These are phyloP conservation scores for Suaeda aralocaspica DNA, from an alignment of 148 eudicot species.

Conservation along the genomic window DNA sequence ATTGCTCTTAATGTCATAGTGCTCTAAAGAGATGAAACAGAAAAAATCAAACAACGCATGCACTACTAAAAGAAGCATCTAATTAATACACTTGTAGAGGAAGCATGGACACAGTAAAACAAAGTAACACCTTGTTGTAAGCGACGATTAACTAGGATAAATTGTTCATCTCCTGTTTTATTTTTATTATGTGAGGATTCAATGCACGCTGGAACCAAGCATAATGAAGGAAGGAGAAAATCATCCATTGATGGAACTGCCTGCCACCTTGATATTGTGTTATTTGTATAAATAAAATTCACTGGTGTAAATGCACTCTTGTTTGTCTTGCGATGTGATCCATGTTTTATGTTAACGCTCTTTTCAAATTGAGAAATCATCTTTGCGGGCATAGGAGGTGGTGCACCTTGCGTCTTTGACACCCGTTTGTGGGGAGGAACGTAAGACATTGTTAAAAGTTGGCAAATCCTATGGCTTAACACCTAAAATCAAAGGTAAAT, in stretches of 20 bases:
- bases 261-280: not conserved
- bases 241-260: slow-evolving; percentile 17
- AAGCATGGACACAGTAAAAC: no score
- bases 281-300: not conserved
- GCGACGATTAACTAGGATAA: not conserved
- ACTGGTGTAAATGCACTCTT: not conserved
- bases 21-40: not conserved
- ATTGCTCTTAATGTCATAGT: slow-evolving; percentile 5
- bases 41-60: not conserved
- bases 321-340: not conserved
- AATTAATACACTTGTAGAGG: no score
- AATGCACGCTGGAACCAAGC: slow-evolving; percentile 6
- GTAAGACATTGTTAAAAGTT: slow-evolving; percentile 12
- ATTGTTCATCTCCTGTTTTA: slow-evolving; percentile 11
- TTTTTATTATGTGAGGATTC: not conserved
- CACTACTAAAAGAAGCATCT: not conserved
- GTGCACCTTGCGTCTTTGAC: slow-evolving; percentile 4
- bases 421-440: slow-evolving; percentile 26
- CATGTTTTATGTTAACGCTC: not conserved
- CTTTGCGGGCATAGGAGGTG: slow-evolving; percentile 14
- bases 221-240: slow-evolving; percentile 13
- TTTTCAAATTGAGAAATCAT: slow-evolving; percentile 9
- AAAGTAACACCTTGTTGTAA: slow-evolving; percentile 15
- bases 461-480: not conserved
- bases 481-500: slow-evolving; percentile 16